Base-by-base conservation (phyloP, 306 rosid genomes). In the Acacia melanoxylon region DNA sequence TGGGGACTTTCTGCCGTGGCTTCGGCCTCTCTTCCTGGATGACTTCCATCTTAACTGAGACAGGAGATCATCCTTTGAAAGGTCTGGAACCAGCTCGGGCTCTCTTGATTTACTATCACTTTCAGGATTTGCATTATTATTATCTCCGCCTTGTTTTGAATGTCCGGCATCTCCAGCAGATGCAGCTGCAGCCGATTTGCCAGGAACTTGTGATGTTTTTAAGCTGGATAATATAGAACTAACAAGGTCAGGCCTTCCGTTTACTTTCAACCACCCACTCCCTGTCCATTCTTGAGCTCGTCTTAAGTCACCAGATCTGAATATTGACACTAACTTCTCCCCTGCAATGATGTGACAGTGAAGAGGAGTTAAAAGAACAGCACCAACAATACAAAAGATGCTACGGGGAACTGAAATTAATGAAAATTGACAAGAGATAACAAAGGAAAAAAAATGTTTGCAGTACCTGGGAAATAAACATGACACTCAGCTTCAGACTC, bases 241-340 rank as follows among this genome's bases (percentile, higher is more conserved):
- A 22, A 80, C 95, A 46, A 95, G 74, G 72, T 95, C 99, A 20
- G 95, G 90, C 81, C 94, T 84, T 75, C 75, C 92, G 83, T 79
- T 86, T 61, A 86, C 62, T 6, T 68, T 78, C 17, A 70, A 68
- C 99, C 99, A 95, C 80, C 72, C 85, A 75, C 67, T 83, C 42
- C 88, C 94, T 10, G 89, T 81, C 98, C 99, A 95, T 52, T 95
- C 99, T 83, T 85, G 92, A 75, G 99, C 88, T 67, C 46, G 85
- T 81, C 99, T 86, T 24, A 93, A 69, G 68, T 89, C 86, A 68
- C 69, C 73, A 72, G 52, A 72, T 44, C 86, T 83, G 35, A 90
- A 86, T 44, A 58, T 45, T 13, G 86, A 86, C 51, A 83, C 80
- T 58, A 42, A 74, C 71, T 89, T 90, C 78, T 95, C 99, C 67